A percentile compares a stretch with the other conserved stretches of the same genome.
Evolutionary conservation across 2,329 filamentous ascomycete species (phyloP).

Genomic region (Monascus ruber): DNA sequence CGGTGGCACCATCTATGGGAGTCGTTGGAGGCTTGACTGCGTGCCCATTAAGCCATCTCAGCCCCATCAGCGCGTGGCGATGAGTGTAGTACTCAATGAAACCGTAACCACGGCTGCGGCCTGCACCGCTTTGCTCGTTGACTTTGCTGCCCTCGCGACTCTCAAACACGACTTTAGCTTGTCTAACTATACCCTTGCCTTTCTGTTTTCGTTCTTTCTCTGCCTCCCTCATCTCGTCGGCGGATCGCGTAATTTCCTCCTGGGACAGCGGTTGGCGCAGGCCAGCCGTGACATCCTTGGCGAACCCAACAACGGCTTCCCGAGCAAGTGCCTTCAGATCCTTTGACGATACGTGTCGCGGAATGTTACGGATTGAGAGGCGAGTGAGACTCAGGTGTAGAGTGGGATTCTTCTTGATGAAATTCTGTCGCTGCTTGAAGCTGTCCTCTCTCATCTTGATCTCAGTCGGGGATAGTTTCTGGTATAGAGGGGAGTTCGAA

Average conservation of each 20-base stretch:
- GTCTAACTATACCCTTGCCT: slow-evolving; percentile 76
- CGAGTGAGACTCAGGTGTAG: slow-evolving; percentile 82
- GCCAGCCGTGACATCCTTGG: slow-evolving; percentile 73
- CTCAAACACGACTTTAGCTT: slow-evolving; percentile 93
- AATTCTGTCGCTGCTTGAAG: slow-evolving; percentile 71
- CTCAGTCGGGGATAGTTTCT: slow-evolving; percentile 65
- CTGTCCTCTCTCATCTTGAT: slow-evolving; percentile 81
- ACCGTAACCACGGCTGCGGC: slow-evolving; percentile 82
- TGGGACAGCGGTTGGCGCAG: slow-evolving; percentile 69
- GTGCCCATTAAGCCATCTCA: slow-evolving; percentile 85
- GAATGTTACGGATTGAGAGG: slow-evolving; percentile 83
- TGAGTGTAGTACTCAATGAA: slow-evolving; percentile 96
- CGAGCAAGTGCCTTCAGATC: slow-evolving; percentile 83
- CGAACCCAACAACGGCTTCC: slow-evolving; percentile 88
- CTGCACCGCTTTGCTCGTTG: slow-evolving; percentile 61
- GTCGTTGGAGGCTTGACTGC: slow-evolving; percentile 34
- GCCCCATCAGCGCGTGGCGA: slow-evolving; percentile 84
- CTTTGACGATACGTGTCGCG: slow-evolving; percentile 70
- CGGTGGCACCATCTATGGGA: slow-evolving; percentile 33
- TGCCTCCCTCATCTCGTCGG: slow-evolving; percentile 66
- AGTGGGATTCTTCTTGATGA: slow-evolving; percentile 83
- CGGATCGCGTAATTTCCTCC: slow-evolving; percentile 73
- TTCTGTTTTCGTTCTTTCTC: slow-evolving; percentile 70
- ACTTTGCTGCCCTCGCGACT: slow-evolving; percentile 76
- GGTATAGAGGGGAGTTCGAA: slow-evolving; percentile 63